Percentiles rank a stretch among this genome's conserved stretches.
Evolutionary conservation across 139 green algal species (phyloP).

Genomic region (Medakamo hakoo): DNA sequence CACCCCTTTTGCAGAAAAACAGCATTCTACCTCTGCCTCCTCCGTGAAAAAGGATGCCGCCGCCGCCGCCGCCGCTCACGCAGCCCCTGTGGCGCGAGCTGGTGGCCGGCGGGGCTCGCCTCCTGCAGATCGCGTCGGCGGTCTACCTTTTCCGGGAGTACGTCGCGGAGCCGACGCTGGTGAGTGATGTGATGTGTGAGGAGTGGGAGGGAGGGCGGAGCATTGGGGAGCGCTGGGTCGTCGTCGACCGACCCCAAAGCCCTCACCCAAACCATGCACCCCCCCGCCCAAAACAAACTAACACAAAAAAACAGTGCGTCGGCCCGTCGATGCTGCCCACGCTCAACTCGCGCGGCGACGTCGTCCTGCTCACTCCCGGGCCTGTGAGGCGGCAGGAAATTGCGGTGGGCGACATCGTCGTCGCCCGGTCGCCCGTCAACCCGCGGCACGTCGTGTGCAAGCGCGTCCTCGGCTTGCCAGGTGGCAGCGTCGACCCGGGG

Average conservation of each 20-base stretch:
- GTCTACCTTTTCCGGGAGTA: constrained; percentile 31
- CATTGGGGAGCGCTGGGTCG: background rate
- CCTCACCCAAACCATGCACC: background rate
- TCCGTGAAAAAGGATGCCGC: too few relatives aligned
- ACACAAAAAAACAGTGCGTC: too few relatives aligned
- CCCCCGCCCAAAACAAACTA: background rate
- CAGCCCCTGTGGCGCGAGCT: too few relatives aligned
- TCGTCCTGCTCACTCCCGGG: constrained; percentile 49
- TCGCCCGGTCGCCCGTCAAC: constrained; percentile 37
- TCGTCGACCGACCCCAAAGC: background rate
- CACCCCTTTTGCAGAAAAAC: too few relatives aligned
- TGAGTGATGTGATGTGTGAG: constrained; percentile 8
- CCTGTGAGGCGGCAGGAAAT: constrained; percentile 16
- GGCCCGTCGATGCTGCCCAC: constrained; percentile 68
- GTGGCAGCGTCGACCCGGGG: constrained; percentile 14
- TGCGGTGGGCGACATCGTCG: constrained; percentile 38
- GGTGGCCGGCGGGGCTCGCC: too few relatives aligned
- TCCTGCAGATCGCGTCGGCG: background rate
- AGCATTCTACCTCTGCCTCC: too few relatives aligned
- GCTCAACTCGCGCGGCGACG: constrained; percentile 52
- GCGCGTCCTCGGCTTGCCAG: constrained; percentile 42
- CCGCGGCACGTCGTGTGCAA: constrained; percentile 57
- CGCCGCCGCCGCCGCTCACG: too few relatives aligned
- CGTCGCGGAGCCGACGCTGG: constrained; percentile 29
- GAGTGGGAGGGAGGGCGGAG: background rate